phyloP scores from a whole-genome alignment of 768 basidiomycete species.

The Leccinum longicurvipes region DNA sequence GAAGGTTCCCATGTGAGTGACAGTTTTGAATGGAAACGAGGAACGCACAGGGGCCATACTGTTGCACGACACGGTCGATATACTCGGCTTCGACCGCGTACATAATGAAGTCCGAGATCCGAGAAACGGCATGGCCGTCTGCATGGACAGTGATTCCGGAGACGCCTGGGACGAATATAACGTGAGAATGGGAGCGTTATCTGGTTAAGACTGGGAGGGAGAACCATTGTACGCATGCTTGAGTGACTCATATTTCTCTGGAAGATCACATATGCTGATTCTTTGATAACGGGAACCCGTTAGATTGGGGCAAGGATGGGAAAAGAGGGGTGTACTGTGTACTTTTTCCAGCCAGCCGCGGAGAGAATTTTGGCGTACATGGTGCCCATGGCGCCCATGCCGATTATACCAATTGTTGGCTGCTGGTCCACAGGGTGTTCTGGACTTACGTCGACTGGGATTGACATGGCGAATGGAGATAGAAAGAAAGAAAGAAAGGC shows the following conservation, averaged over 20 bases:
- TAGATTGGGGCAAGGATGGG: background rate
- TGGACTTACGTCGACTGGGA: slow-evolving; percentile 29
- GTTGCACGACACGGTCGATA: slow-evolving; percentile 75
- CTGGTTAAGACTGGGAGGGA: background rate
- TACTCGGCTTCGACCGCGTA: slow-evolving; percentile 94
- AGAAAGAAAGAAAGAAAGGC: background rate
- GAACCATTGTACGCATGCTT: slow-evolving; percentile 59
- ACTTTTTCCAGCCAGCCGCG: slow-evolving; percentile 86
- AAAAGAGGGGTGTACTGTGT: background rate
- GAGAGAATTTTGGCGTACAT: slow-evolving; percentile 87
- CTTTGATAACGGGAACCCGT: slow-evolving; percentile 36
- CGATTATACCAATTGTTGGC: slow-evolving; percentile 85
- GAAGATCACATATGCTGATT: slow-evolving; percentile 86
- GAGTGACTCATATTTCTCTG: slow-evolving; percentile 66
- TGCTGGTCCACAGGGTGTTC: slow-evolving; percentile 45
- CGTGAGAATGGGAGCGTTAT: slow-evolving; percentile 12
- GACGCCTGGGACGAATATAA: slow-evolving; percentile 35
- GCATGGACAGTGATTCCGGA: slow-evolving; percentile 63
- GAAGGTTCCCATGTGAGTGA: background rate
- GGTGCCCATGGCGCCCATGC: slow-evolving; percentile 96
- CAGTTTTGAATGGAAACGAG: background rate
- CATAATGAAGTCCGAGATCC: slow-evolving; percentile 89
- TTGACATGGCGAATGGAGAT: slow-evolving; percentile 10
- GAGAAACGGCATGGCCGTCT: slow-evolving; percentile 87
- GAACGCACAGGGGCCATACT: slow-evolving; percentile 86